These are phyloP conservation scores for Nymphaea colorata DNA, from an alignment of 164 flowering plant species.

Conservation along the genomic window DNA sequence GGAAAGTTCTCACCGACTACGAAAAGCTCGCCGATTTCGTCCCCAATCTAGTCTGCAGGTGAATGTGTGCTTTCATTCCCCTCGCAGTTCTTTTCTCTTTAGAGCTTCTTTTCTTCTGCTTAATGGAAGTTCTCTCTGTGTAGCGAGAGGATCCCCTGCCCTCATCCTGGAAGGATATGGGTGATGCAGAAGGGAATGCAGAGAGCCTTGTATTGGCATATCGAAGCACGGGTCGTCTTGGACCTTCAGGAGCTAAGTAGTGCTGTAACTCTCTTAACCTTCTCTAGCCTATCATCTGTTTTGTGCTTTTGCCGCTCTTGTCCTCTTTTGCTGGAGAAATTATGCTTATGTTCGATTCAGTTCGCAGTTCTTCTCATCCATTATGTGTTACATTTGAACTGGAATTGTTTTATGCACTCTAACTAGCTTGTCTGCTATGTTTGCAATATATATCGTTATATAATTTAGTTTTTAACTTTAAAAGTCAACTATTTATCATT, in stretches of 20 bases:
- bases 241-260: slow-evolving; percentile 67
- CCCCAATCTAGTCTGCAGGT: slow-evolving; percentile 88
- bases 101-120: background rate
- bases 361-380: no score
- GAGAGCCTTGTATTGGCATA: slow-evolving; percentile 88
- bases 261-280: slow-evolving; percentile 29
- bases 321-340: no score
- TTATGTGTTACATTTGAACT: no score
- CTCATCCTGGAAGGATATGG: slow-evolving; percentile 94
- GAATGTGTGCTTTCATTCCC: background rate
- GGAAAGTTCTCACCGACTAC: slow-evolving; percentile 84
- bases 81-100: slow-evolving; percentile 1
- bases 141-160: slow-evolving; percentile 86
- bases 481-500: no score
- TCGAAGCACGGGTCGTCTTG: slow-evolving; percentile 93
- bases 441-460: no score
- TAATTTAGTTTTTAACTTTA: no score
- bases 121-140: background rate
- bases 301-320: no score
- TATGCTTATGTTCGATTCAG: no score
- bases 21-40: slow-evolving; percentile 91
- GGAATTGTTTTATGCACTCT: no score
- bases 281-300: background rate
- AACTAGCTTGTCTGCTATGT: no score
- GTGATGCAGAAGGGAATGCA: slow-evolving; percentile 91